A percentile compares a stretch with the other conserved stretches of the same genome.
phyloP scores from a whole-genome alignment of 345 rosid genomes.

The Stellera chamaejasme region DNA sequence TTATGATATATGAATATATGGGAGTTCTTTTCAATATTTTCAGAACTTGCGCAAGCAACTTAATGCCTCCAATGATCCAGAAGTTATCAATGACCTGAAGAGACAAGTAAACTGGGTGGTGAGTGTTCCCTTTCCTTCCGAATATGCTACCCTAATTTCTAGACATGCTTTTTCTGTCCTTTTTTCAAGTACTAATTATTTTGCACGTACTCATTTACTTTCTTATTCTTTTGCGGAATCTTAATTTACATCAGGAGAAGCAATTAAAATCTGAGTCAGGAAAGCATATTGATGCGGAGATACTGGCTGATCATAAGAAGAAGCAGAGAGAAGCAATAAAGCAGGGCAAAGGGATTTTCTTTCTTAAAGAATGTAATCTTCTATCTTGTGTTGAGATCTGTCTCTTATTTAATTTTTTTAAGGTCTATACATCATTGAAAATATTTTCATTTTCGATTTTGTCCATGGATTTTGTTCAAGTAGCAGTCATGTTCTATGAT shows the following conservation, averaged over 20 bases:
- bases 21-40: background rate
- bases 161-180: background rate
- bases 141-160: background rate
- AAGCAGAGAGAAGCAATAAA: constrained; percentile 83
- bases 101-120: constrained; percentile 43
- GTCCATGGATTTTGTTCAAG: background rate
- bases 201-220: background rate
- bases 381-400: background rate
- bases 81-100: constrained; percentile 31
- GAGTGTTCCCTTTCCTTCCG: constrained; percentile 23
- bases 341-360: constrained; percentile 76
- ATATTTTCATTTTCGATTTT: too few relatives aligned
- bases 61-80: constrained; percentile 30
- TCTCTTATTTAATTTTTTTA: background rate
- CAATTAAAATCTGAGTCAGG: constrained; percentile 56
- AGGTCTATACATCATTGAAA: too few relatives aligned
- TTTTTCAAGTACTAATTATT: background rate
- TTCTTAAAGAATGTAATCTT: constrained; percentile 66
- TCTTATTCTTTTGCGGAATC: background rate
- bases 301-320: constrained; percentile 73
- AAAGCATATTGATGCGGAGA: constrained; percentile 45
- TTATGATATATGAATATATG: background rate
- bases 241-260: constrained; percentile 44
- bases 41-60: constrained; percentile 43
- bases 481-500: background rate